Percentiles rank a stretch among this genome's conserved stretches.
These are phyloP conservation scores for Wickerhamomyces sp. DNA, from an alignment of 1,139 yeast species.

Conservation along the genomic window DNA sequence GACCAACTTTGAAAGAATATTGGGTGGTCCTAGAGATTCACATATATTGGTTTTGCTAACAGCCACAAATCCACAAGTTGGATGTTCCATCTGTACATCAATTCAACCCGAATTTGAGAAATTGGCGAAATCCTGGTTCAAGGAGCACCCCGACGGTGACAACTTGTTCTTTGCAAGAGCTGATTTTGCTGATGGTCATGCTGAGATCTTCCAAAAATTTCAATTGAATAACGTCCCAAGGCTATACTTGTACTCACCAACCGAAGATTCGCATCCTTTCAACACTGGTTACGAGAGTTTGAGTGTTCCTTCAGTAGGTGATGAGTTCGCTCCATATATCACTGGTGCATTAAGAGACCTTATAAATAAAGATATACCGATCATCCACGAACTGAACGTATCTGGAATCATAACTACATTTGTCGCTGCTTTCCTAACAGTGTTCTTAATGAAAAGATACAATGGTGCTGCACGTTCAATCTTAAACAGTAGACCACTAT, in stretches of 20 bases:
- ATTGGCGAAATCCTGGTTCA: constrained; percentile 58
- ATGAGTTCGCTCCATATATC: constrained; percentile 42
- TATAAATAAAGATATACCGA: constrained; percentile 25
- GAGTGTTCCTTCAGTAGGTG: constrained; percentile 45
- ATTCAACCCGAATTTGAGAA: constrained; percentile 62
- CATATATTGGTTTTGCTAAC: constrained; percentile 68
- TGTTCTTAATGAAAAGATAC: constrained; percentile 29
- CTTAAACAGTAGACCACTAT: constrained; percentile 43
- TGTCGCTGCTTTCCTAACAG: constrained; percentile 25
- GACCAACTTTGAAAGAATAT: constrained; percentile 50
- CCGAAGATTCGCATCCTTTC: constrained; percentile 31
- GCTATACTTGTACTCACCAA: constrained; percentile 60
- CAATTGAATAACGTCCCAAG: constrained; percentile 77
- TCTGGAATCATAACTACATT: constrained; percentile 44
- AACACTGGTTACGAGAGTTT: constrained; percentile 38
- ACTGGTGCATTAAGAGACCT: constrained; percentile 22
- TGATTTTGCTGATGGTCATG: constrained; percentile 57
- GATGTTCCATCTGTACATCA: constrained; percentile 72
- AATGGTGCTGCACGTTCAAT: constrained; percentile 28
- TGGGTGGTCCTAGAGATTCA: constrained; percentile 65
- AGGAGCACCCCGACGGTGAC: constrained; percentile 42
- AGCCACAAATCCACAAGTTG: constrained; percentile 67
- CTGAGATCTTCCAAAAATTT: constrained; percentile 49
- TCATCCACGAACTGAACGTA: constrained; percentile 57
- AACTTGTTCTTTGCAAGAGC: constrained; percentile 66